phyloP scores from a whole-genome alignment of 1,284 basidiomycete genomes.

The Leucoagaricus sp. region DNA sequence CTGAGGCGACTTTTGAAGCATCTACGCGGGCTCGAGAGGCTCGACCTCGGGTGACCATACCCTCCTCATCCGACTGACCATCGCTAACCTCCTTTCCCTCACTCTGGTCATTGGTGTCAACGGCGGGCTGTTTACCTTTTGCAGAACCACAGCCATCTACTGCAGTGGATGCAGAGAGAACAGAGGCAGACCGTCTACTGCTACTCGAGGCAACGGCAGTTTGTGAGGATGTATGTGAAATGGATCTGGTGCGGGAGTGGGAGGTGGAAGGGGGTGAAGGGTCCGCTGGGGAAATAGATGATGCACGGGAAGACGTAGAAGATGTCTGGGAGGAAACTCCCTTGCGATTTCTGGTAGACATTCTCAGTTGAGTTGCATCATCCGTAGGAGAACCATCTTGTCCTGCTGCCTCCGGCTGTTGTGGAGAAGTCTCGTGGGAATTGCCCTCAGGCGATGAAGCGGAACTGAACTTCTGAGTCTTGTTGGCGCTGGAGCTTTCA shows the following conservation, averaged over 20 bases:
- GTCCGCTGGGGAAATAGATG: constrained; percentile 14
- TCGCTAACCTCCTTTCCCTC: constrained; percentile 19
- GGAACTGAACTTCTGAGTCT: constrained; percentile 5
- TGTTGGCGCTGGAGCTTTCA: not conserved
- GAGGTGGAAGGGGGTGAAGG: constrained; percentile 18
- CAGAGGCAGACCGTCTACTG: constrained; percentile 31
- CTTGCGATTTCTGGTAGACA: constrained; percentile 13
- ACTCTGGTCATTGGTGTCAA: constrained; percentile 21
- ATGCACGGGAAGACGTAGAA: constrained; percentile 15
- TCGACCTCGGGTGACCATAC: constrained; percentile 37
- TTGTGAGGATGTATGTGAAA: constrained; percentile 36
- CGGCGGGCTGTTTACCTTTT: constrained; percentile 25
- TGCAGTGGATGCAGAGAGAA: constrained; percentile 28
- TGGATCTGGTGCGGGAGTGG: constrained; percentile 37
- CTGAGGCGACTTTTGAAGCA: not conserved
- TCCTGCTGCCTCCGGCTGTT: not conserved
- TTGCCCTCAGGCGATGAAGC: constrained; percentile 4
- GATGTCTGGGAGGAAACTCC: constrained; percentile 9
- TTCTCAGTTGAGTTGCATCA: constrained; percentile 1
- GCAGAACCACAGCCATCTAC: constrained; percentile 25
- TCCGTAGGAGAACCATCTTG: constrained; percentile 4
- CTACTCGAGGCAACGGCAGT: constrained; percentile 29
- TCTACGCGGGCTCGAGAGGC: constrained; percentile 27
- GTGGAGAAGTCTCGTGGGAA: constrained; percentile 14
- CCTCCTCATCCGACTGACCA: constrained; percentile 23